phyloP scores from a whole-genome alignment of 495 filamentous ascomycete genomes.

The Chaetomium fimeti region DNA sequence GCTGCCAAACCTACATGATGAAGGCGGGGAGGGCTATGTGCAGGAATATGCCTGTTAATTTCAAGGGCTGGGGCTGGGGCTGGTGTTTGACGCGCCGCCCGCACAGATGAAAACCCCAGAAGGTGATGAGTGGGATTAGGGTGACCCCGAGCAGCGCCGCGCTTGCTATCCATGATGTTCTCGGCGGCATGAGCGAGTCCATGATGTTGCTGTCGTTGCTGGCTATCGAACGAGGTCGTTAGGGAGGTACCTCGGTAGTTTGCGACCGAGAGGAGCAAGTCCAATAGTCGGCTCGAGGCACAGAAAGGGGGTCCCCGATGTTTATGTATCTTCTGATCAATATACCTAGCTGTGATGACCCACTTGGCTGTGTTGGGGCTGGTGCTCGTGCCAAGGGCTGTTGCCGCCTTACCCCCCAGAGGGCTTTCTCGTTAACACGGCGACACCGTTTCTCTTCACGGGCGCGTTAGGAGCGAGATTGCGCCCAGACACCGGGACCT shows the following conservation, averaged over 20 bases:
- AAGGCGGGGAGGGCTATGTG: background rate
- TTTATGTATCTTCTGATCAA: too few species aligned
- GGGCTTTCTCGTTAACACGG: background rate
- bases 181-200: background rate
- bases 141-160: conserved; percentile 2
- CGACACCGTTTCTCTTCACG: background rate
- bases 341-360: too few species aligned
- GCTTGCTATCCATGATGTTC: background rate
- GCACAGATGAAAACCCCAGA: background rate
- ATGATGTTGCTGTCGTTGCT: background rate
- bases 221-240: background rate
- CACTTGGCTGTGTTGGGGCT: background rate
- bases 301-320: too few species aligned
- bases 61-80: background rate
- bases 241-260: too few species aligned
- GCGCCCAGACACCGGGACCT: background rate
- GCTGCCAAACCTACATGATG: background rate
- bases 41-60: background rate
- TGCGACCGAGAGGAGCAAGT: too few species aligned
- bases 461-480: background rate
- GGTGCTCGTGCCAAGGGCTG: background rate
- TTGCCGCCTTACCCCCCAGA: background rate
- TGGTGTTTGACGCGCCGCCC: background rate
- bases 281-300: too few species aligned
- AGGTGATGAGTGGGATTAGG: background rate